Evolutionary conservation across 2,329 filamentous ascomycete species (phyloP).

Genomic region (Penicillium verrucosum): DNA sequence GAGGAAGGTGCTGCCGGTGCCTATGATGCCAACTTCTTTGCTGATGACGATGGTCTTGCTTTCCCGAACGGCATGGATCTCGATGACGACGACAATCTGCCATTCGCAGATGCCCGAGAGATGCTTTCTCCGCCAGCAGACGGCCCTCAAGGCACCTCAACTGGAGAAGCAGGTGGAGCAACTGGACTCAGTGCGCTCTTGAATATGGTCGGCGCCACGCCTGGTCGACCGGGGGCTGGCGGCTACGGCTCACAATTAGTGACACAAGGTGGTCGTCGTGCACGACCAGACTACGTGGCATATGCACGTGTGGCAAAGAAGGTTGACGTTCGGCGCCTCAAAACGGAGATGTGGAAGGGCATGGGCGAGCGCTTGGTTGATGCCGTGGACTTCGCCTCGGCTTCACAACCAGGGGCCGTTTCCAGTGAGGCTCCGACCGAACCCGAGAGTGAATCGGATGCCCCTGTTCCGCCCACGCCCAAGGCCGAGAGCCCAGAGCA

Average conservation of each 20-base stretch:
- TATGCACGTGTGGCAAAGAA: slow-evolving; percentile 66
- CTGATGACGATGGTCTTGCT: slow-evolving; percentile 61
- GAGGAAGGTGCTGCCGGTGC: slow-evolving; percentile 67
- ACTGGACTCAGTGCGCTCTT: slow-evolving; percentile 40
- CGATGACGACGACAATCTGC: slow-evolving; percentile 47
- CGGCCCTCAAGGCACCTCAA: slow-evolving; percentile 31
- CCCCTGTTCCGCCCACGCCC: slow-evolving; percentile 37
- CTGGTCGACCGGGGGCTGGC: slow-evolving; percentile 40
- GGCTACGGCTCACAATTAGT: slow-evolving; percentile 62
- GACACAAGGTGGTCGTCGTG: slow-evolving; percentile 55
- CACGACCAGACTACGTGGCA: slow-evolving; percentile 63
- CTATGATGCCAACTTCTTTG: slow-evolving; percentile 96
- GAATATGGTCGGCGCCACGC: slow-evolving; percentile 40
- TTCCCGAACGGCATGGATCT: slow-evolving; percentile 47
- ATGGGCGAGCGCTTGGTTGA: slow-evolving; percentile 50
- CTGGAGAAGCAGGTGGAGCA: slow-evolving; percentile 33
- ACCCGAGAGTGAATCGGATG: slow-evolving; percentile 26
- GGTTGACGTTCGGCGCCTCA: slow-evolving; percentile 62
- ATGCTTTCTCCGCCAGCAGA: slow-evolving; percentile 45
- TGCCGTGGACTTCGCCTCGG: slow-evolving; percentile 33
- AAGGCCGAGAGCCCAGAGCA: slow-evolving; percentile 26
- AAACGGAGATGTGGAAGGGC: slow-evolving; percentile 64
- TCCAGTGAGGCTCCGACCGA: slow-evolving; percentile 19
- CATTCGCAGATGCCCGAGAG: slow-evolving; percentile 50
- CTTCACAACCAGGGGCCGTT: slow-evolving; percentile 26